Evolutionary conservation across 225 moss, liverwort and hornwort genomes (phyloP), one percentile per base, ranked within the genome.

Genomic region (Takakia lepidozioides): DNA sequence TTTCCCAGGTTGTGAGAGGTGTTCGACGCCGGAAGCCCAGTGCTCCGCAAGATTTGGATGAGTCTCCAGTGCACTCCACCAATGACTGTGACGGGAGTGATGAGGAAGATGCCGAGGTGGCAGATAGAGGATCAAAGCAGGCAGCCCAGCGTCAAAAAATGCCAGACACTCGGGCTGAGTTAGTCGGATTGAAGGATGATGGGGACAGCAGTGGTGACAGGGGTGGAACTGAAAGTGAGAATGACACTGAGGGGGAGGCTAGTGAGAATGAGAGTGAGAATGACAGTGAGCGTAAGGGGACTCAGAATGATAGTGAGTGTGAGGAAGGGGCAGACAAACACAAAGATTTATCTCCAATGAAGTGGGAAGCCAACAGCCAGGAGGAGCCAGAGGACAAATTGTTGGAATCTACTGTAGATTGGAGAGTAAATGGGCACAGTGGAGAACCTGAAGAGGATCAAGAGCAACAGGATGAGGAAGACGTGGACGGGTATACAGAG

Each of bases 221-320:
- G 11, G 22, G 8, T 19, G 9, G 2, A 42, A 42, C 15, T 28
- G 40, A 22, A 8, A 52, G 20, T 16, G 52, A 52, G 5, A 34
- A 20, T 5, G 52, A 54, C 19, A 54, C 38, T n/a, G 54, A 38
- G 27, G 29, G 19, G 1, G 42, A 43, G 24, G 29, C 29, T n/a
- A n/a, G n/a, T 0, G 30, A 50, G 8, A 13, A 16, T 22, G 42
- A 54, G 32, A 32, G 8, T 11, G 32, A 32, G 32, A 32, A 7
- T 32, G 32, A 32, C 11, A 11, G 8, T 32, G 32, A 32, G 32
- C 7, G 8, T 32, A 11, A 32, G 32, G 42, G 42, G 32, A 11
- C 32, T 0, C 8, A 32, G 32, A 11, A 7, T 32, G 32, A 32
- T 7, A 11, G 8, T 32, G 32, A 32, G 32, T 0, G 8, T 32